Base-by-base conservation (phyloP, 2,329 filamentous ascomycete genomes). In the Phaeosphaeriaceae sp. region DNA sequence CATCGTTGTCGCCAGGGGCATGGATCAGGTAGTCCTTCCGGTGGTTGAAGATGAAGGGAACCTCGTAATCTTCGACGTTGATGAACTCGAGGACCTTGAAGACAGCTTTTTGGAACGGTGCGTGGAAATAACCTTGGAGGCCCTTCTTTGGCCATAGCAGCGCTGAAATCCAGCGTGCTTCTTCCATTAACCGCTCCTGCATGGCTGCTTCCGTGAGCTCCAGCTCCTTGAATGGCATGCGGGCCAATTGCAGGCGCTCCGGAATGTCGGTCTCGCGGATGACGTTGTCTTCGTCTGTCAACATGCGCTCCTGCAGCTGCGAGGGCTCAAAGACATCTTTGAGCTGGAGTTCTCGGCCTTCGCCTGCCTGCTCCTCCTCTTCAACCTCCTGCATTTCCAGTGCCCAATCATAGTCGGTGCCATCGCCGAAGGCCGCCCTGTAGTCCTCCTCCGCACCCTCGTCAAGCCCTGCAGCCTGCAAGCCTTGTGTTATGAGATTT, bases 321-420 rank as follows among this genome's bases (percentile, higher is more conserved):
- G 93, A 96, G 0, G 95, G 95, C 78, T 99, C 95, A 71, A 99
- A 99, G 51, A 99, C 94, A 75, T 99, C 94, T 80, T 98, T 97
- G 62, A 99, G 86, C 78, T 97, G 92, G 44, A 98, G 87, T 46
- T 89, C 89, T 70, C 93, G 91, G 65, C 96, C 91, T 61, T 92
- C 91, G 58, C 89, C 86, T 65, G 91, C 85, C 56, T 90, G 88
- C 48, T 91, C 89, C 65, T 96, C 91, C 56, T 88, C 85, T 65
- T 93, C 90, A 50, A 93, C 89, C 47, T 95, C 91, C 77, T 98
- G 93, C 71, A 94, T 84, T 52, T 94, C 91, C 48, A 99, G 82
- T 9, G 94, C 95, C 89, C 96, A 99, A 68, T 93, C 89, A 74
- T 98, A 99, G 73, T 99, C 95, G 64, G 92, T 92, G 55, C 95